Percentiles rank a stretch among this genome's conserved stretches.
Conservation (phyloP, 768 basidiomycete species). For the Rossbeevera mucosa region DNA sequence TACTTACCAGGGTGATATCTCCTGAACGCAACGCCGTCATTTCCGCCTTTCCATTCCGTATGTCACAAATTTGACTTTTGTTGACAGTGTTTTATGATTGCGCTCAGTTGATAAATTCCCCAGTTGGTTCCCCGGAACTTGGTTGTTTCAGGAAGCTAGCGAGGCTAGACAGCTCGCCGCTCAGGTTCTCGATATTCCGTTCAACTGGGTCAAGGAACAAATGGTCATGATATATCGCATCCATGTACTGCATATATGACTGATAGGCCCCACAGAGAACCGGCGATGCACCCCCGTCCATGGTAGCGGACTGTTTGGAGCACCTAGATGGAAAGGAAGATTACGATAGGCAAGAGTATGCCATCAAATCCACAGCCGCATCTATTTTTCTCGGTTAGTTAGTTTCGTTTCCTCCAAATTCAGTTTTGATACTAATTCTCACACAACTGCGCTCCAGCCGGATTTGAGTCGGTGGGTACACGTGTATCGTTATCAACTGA, state of each 20-base stretch:
- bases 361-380: constrained; percentile 28
- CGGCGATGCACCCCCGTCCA: constrained; percentile 19
- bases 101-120: constrained; percentile 20
- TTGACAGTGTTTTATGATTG: not conserved
- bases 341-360: constrained; percentile 12
- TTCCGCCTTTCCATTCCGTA: constrained; percentile 23
- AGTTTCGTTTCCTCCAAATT: not conserved
- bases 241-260: no score
- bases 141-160: constrained; percentile 16
- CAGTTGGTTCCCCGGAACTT: constrained; percentile 22
- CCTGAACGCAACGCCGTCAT: constrained; percentile 19
- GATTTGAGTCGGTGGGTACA: constrained; percentile 22
- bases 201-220: constrained; percentile 22
- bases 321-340: constrained; percentile 17
- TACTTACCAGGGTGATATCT: constrained; percentile 20
- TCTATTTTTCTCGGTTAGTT: constrained; percentile 21
- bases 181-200: constrained; percentile 21
- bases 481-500: not conserved
- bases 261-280: constrained; percentile 1
- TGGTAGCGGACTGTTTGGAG: constrained; percentile 24
- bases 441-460: constrained; percentile 9
- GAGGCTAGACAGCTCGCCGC: constrained; percentile 12
- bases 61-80: not conserved
- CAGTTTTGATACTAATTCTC: not conserved
- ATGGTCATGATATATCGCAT: constrained; percentile 12